Conservation (phyloP, 352 stramenopile genomes). For the Phytophthora nicotianae region DNA sequence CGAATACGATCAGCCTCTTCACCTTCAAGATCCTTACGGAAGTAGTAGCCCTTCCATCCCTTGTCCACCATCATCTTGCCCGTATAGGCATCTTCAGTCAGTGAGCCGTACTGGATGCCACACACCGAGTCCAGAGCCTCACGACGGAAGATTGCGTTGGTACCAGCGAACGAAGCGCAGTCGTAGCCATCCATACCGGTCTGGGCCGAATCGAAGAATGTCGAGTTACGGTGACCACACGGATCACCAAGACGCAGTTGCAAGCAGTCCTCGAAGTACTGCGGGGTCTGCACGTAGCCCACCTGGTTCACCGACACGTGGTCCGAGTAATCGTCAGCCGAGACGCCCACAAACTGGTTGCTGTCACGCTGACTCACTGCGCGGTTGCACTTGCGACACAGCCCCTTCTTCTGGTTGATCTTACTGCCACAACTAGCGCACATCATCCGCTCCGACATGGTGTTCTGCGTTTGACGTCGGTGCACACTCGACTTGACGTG, state of each 20-base stretch:
- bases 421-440: conserved; percentile 66
- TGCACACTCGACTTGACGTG: conserved; percentile 71
- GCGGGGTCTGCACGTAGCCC: conserved; percentile 73
- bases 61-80: conserved; percentile 86
- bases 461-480: conserved; percentile 74
- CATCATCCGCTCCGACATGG: conserved; percentile 62
- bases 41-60: conserved; percentile 80
- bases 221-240: conserved; percentile 72
- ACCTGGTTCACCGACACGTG: conserved; percentile 75
- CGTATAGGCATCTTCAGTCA: conserved; percentile 81
- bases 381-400: conserved; percentile 70
- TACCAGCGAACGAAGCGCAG: conserved; percentile 74
- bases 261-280: conserved; percentile 78
- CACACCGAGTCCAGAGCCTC: conserved; percentile 75
- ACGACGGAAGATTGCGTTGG: conserved; percentile 78
- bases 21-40: conserved; percentile 77
- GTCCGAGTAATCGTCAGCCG: conserved; percentile 70
- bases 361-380: conserved; percentile 39
- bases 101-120: conserved; percentile 74
- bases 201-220: conserved; percentile 73
- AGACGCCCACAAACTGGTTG: conserved; percentile 57
- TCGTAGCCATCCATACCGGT: conserved; percentile 81
- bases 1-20: conserved; percentile 73
- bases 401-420: conserved; percentile 69
- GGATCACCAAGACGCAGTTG: conserved; percentile 68